Evolutionary conservation across 1,284 basidiomycete genomes (phyloP).

Genomic region (Ustilago vetiveriae): DNA sequence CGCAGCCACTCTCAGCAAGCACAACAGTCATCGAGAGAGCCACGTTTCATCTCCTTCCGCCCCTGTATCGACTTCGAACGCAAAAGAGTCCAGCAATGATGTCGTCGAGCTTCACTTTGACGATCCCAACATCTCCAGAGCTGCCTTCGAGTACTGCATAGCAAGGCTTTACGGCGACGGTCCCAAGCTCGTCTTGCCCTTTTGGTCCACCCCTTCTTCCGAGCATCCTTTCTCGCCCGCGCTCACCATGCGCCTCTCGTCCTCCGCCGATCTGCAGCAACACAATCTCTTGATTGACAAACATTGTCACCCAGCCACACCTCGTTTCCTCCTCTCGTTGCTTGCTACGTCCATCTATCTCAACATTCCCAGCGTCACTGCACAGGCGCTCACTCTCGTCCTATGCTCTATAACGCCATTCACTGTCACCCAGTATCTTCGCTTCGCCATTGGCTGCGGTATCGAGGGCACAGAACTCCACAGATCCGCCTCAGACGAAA

Average conservation of each 20-base stretch:
- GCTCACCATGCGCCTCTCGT: slow-evolving; percentile 68
- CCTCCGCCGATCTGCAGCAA: slow-evolving; percentile 70
- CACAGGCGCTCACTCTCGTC: slow-evolving; percentile 78
- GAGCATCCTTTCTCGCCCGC: slow-evolving; percentile 73
- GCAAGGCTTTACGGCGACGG: slow-evolving; percentile 59
- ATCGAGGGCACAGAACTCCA: slow-evolving; percentile 70
- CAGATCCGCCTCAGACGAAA: slow-evolving; percentile 33
- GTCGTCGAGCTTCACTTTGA: slow-evolving; percentile 52
- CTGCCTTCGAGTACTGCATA: slow-evolving; percentile 61
- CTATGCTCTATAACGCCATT: slow-evolving; percentile 81
- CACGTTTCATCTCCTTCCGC: slow-evolving; percentile 1
- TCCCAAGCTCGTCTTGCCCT: slow-evolving; percentile 54
- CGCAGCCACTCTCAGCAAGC: slow-evolving; percentile 36
- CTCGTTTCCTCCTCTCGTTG: slow-evolving; percentile 83
- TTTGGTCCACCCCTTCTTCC: slow-evolving; percentile 50
- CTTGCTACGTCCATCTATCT: slow-evolving; percentile 87
- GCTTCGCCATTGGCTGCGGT: slow-evolving; percentile 81
- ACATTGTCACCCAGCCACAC: slow-evolving; percentile 76
- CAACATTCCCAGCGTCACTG: slow-evolving; percentile 79
- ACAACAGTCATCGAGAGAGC: slow-evolving; percentile 16
- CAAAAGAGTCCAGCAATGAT: slow-evolving; percentile 18
- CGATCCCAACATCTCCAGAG: slow-evolving; percentile 60
- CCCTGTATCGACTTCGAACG: background rate
- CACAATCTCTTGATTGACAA: slow-evolving; percentile 48
- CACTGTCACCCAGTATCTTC: slow-evolving; percentile 80